Evolutionary conservation across 768 basidiomycete species (phyloP), one percentile per base, ranked within the genome.

Genomic region (Suillus subluteus): DNA sequence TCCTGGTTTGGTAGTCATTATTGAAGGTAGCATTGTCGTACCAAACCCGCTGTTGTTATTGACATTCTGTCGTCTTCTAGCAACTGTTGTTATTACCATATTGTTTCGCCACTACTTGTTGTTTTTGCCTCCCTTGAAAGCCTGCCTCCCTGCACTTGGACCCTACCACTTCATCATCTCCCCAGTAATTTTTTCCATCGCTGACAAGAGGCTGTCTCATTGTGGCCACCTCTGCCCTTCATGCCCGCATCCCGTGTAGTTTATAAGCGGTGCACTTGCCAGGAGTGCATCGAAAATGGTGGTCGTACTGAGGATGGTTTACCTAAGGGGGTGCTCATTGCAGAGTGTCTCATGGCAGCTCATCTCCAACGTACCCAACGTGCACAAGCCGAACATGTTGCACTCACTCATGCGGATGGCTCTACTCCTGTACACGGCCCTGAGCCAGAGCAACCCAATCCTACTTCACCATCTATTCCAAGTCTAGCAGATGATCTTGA

Each of bases 181-280:
- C 43, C 16, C 43, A 18, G 16, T 2, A 21, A 21, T 16, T 1
- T 6, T 1, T 41, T 41, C 41, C 41, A 41, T 6, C 0, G 13
- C 43, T 44, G 43, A 44, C 18, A 44, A 44, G 43, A 44, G 43
- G 18, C 43, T 44, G 43, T 44, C 43, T 44, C 2, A 44, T 44
- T 44, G 43, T 44, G 2, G 43, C 43, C 3, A 2, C 18, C 52
- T 50, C 48, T 23, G 48, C 48, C 23, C 48, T 26, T 26, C 16
- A 67, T 65, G 61, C 63, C 46, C n/a, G 8, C 41, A 6, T 63
- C 64, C 7, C 13, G 26, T 43, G 38, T 59, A 13, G 9, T 64
- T 6, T 23, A 41, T 13, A 69, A 48, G 18, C n/a, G n/a, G 30
- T 67, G 68, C 44, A 62, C n/a, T 2, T 69, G 68, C 32, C 32